Percentiles rank a stretch among this genome's conserved stretches.
Evolutionary conservation across 2,329 filamentous ascomycete genomes (phyloP).

Genomic region (Lasiodiplodia hormozganensis): DNA sequence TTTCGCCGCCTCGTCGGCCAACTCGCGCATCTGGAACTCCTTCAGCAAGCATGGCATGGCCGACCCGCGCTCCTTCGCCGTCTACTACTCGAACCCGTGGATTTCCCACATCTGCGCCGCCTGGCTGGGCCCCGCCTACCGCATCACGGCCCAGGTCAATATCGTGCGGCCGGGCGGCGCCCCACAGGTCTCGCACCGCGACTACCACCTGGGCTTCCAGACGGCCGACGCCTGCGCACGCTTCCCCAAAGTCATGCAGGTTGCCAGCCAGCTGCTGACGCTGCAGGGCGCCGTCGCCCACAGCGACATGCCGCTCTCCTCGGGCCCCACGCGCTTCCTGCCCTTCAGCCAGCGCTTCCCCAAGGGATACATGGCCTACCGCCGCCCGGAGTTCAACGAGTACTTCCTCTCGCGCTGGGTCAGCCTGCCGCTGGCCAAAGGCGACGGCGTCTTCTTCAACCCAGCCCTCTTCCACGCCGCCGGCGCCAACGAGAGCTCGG

Average conservation of each 20-base stretch:
- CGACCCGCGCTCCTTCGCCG: slow-evolving; percentile 60
- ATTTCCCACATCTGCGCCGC: slow-evolving; percentile 59
- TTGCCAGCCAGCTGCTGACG: slow-evolving; percentile 64
- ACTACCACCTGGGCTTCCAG: slow-evolving; percentile 71
- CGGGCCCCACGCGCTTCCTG: slow-evolving; percentile 66
- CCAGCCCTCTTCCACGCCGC: slow-evolving; percentile 69
- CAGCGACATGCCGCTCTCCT: slow-evolving; percentile 64
- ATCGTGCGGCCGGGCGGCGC: slow-evolving; percentile 65
- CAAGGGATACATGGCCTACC: slow-evolving; percentile 65
- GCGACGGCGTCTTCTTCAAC: slow-evolving; percentile 70
- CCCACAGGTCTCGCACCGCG: slow-evolving; percentile 65
- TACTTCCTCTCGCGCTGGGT: slow-evolving; percentile 63
- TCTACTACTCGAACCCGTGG: slow-evolving; percentile 68
- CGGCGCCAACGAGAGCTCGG: slow-evolving; percentile 60
- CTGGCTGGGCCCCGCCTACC: slow-evolving; percentile 67
- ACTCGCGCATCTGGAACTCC: slow-evolving; percentile 71
- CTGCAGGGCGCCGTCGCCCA: slow-evolving; percentile 70
- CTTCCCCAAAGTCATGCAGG: slow-evolving; percentile 62
- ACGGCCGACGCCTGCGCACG: slow-evolving; percentile 53
- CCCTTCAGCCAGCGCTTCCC: slow-evolving; percentile 67
- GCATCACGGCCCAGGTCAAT: slow-evolving; percentile 68
- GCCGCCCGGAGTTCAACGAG: slow-evolving; percentile 58
- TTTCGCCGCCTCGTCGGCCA: slow-evolving; percentile 63
- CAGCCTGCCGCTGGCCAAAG: slow-evolving; percentile 59
- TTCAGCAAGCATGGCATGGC: slow-evolving; percentile 66